Base-by-base conservation (phyloP, 1,284 basidiomycete genomes). In the Marasmius oreades region DNA sequence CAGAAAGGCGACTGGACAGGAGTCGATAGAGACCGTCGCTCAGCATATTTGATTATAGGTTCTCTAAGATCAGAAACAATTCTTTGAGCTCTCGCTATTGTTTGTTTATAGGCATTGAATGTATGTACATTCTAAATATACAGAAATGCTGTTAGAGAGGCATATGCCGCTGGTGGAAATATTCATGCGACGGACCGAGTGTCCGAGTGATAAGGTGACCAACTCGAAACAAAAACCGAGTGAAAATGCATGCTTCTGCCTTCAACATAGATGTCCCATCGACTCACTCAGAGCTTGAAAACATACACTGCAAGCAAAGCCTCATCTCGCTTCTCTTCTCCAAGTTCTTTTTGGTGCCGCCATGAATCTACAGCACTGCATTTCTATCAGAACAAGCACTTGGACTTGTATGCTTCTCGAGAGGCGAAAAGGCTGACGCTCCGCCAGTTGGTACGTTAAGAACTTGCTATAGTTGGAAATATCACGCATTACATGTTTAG, bases 371-470 rank as follows among this genome's bases (percentile, higher is more conserved):
- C 78, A 16, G 75, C 79, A 18, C 69, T 79, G 12, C 88, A 92
- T 63, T 95, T 95, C 68, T 95, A 95, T 67, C 88, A 91, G 64
- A 95, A 94, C 66, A 82, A 82, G 63, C 89, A 92, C 54, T 74
- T 95, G 50, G 93, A 94, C 63, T 73, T 87, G 6, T 93, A 91
- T 80, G 92, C 92, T 1, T 79, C 85, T 28, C 87, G 82, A 65
- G 80, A 88, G 56, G 85, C 90, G 0, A 84, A 88, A 56, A 77
- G 86, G 51, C 74, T 94, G 63, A 91, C 90, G 16, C 75, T 95
- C 28, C 78, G 92, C 52, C 93, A 95, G 67, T 79, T 95, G 66
- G 91, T 94, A 74, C 62, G 77, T 66, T 57, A 59, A 31, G 56
- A 62, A 62, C 10, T 62, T 23, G 12, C 1, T 22, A 3, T 5